Conservation (phyloP, 306 rosid species). For the Lablab purpureus region DNA sequence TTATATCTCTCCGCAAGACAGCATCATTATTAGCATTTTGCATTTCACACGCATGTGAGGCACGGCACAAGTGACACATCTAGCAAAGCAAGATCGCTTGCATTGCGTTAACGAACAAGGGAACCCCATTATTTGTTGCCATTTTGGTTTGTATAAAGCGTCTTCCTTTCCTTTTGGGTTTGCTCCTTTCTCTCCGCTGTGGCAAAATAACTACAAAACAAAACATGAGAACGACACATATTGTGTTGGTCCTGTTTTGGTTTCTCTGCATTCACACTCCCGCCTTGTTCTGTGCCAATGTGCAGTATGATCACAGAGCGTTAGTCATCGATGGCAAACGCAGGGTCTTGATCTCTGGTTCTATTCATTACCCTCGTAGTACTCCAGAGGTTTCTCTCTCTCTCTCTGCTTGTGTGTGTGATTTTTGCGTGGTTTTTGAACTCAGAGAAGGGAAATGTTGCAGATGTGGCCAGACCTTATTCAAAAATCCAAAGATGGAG, state of each 20-base stretch:
- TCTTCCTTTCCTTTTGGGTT: slow-evolving; percentile 30
- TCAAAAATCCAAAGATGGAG: slow-evolving; percentile 94
- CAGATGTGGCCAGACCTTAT: slow-evolving; percentile 99
- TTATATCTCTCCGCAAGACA: neutral
- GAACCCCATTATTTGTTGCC: slow-evolving; percentile 26
- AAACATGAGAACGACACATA: slow-evolving; percentile 52
- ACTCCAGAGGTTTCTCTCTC: slow-evolving; percentile 74
- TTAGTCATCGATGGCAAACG: slow-evolving; percentile 89
- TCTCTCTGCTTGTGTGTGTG: neutral
- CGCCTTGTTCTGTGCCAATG: slow-evolving; percentile 61
- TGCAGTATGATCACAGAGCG: slow-evolving; percentile 90
- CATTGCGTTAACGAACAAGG: slow-evolving; percentile 16
- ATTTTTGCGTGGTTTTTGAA: slow-evolving; percentile 8
- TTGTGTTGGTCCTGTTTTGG: slow-evolving; percentile 47
- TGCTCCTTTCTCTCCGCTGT: slow-evolving; percentile 7
- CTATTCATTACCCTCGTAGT: slow-evolving; percentile 97
- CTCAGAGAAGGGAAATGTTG: slow-evolving; percentile 31
- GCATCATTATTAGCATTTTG: neutral
- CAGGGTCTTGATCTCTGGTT: slow-evolving; percentile 84
- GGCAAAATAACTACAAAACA: neutral
- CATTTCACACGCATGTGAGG: slow-evolving; percentile 26
- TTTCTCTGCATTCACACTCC: slow-evolving; percentile 54
- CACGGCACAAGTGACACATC: slow-evolving; percentile 4
- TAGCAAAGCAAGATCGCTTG: slow-evolving; percentile 3
- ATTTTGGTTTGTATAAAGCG: slow-evolving; percentile 36